Evolutionary conservation across 768 basidiomycete genomes (phyloP).

Genomic region (Collybiopsis luxurians): DNA sequence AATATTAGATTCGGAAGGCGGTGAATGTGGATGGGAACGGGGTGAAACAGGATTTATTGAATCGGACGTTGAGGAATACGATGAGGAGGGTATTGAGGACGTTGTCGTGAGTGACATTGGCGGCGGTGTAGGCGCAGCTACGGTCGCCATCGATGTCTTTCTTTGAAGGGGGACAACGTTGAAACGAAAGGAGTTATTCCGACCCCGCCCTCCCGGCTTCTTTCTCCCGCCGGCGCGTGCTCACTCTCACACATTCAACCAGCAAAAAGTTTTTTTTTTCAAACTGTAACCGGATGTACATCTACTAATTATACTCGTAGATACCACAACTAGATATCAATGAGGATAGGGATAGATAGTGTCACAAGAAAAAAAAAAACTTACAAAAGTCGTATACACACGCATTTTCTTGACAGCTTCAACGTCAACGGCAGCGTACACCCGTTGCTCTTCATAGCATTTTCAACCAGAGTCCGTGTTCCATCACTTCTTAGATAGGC

Average conservation of each 20-base stretch:
- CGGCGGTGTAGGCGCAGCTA: neutral
- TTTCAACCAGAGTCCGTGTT: too few species aligned
- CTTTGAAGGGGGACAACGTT: neutral
- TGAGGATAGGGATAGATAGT: too few species aligned
- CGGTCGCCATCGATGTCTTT: slow-evolving; percentile 2
- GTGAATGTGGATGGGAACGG: neutral
- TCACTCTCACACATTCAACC: too few species aligned
- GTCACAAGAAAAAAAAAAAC: too few species aligned
- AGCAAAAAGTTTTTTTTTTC: too few species aligned
- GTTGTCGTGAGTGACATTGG: neutral
- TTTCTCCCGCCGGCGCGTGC: neutral
- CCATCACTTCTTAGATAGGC: slow-evolving; percentile 93
- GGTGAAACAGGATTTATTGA: neutral
- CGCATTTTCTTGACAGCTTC: slow-evolving; percentile 1
- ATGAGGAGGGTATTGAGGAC: neutral
- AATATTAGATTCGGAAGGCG: slow-evolving; percentile 20
- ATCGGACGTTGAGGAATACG: neutral
- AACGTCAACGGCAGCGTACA: too few species aligned
- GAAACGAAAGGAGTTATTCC: neutral
- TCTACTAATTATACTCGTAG: too few species aligned
- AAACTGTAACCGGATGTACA: too few species aligned
- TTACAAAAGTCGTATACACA: neutral
- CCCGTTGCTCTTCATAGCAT: too few species aligned
- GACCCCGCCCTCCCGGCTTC: too few species aligned
- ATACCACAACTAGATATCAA: neutral